phyloP scores from a whole-genome alignment of 208 protist genomes.

The Trypanosoma grayi region DNA sequence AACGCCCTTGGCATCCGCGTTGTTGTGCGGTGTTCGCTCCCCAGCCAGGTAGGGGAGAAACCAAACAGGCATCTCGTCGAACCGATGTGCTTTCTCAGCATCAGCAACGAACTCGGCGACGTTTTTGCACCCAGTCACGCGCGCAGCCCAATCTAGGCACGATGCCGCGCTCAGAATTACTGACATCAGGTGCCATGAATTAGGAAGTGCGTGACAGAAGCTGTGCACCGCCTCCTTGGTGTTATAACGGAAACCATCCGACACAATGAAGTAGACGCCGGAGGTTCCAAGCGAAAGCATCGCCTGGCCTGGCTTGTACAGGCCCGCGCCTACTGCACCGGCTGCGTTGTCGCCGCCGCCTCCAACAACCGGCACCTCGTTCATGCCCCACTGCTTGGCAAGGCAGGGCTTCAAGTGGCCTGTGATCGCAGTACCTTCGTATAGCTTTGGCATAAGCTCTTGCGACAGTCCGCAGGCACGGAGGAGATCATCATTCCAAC shows the following conservation, averaged over 20 bases:
- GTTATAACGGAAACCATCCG: constrained; percentile 70
- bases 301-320: constrained; percentile 67
- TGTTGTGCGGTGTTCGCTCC: constrained; percentile 78
- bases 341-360: constrained; percentile 79
- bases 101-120: constrained; percentile 58
- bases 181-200: constrained; percentile 77
- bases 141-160: constrained; percentile 73
- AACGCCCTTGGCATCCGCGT: constrained; percentile 66
- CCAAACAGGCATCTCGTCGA: constrained; percentile 56
- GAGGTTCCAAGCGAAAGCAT: constrained; percentile 83
- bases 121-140: constrained; percentile 56
- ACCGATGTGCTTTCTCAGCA: constrained; percentile 43
- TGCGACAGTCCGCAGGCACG: constrained; percentile 57
- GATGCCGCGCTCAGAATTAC: constrained; percentile 77
- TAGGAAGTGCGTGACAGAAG: constrained; percentile 76
- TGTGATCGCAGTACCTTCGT: constrained; percentile 61
- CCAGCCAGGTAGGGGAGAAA: constrained; percentile 75
- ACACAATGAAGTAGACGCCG: constrained; percentile 84
- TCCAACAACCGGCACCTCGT: constrained; percentile 44
- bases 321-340: constrained; percentile 57
- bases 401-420: constrained; percentile 40
- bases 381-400: constrained; percentile 54
- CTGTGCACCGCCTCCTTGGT: constrained; percentile 76
- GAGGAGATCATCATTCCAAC: constrained; percentile 65
- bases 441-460: constrained; percentile 71